Percentiles rank a stretch among this genome's conserved stretches.
These are phyloP conservation scores for Russula griseocarnosa DNA, from an alignment of 768 basidiomycete genomes.

Conservation along the genomic window DNA sequence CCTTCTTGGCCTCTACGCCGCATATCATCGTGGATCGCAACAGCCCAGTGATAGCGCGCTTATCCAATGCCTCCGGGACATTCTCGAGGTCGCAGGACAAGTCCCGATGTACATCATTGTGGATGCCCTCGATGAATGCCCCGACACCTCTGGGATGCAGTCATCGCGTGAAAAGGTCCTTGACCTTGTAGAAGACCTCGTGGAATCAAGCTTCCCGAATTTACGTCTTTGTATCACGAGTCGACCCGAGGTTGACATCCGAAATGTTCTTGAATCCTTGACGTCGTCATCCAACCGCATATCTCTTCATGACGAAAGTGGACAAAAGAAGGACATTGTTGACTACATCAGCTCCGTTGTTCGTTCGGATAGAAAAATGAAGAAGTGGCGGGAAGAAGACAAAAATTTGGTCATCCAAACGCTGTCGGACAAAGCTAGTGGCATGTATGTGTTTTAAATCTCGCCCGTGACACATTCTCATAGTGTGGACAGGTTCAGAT, in stretches of 20 bases:
- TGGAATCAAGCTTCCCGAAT: neutral
- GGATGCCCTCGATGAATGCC: neutral
- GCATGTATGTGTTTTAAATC: neutral
- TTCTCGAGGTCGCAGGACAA: neutral
- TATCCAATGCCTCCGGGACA: neutral
- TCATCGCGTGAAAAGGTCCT: neutral
- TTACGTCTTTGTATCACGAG: neutral
- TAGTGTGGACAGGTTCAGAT: neutral
- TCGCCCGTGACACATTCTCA: neutral
- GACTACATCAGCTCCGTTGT: neutral
- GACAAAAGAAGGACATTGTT: conserved; percentile 1
- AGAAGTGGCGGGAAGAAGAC: neutral
- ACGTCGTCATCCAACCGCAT: neutral
- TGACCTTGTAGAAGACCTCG: neutral
- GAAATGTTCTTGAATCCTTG: neutral
- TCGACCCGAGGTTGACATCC: neutral
- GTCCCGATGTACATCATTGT: neutral
- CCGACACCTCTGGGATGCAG: neutral
- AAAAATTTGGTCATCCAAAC: neutral
- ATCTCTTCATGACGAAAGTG: conserved; percentile 2
- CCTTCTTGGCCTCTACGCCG: neutral
- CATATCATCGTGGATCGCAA: neutral
- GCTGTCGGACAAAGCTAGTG: neutral
- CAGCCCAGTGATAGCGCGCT: neutral
- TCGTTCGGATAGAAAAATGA: neutral